phyloP scores from a whole-genome alignment of 2,329 filamentous ascomycete species.

The Ophiocordyceps sinensis region DNA sequence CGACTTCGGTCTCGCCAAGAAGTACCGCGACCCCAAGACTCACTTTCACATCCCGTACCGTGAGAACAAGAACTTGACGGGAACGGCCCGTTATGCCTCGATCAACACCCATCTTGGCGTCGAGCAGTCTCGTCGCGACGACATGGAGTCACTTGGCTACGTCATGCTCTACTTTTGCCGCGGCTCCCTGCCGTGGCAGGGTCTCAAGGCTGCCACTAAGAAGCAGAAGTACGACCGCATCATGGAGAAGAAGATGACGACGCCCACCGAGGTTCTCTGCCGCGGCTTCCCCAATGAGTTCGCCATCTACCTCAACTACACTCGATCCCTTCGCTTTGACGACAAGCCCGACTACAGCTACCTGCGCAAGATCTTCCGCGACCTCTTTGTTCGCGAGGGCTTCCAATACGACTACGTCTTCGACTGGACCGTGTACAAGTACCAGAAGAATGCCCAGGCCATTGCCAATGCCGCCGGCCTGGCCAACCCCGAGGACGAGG shows the following conservation, averaged over 20 bases:
- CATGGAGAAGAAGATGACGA: slow-evolving; percentile 99
- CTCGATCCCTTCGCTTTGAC: slow-evolving; percentile 93
- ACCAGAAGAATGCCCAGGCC: slow-evolving; percentile 97
- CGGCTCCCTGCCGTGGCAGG: slow-evolving; percentile 97
- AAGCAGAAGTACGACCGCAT: slow-evolving; percentile 99
- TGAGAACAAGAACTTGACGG: slow-evolving; percentile 99
- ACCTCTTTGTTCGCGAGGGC: slow-evolving; percentile 94
- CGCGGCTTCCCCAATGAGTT: slow-evolving; percentile 99
- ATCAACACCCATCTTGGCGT: slow-evolving; percentile 99
- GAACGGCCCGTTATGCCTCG: slow-evolving; percentile 93
- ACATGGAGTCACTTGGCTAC: slow-evolving; percentile 98
- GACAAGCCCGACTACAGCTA: slow-evolving; percentile 99
- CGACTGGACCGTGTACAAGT: slow-evolving; percentile 99
- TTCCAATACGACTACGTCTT: slow-evolving; percentile 99
- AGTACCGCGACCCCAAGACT: slow-evolving; percentile 98
- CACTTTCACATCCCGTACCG: slow-evolving; percentile 99
- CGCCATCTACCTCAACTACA: slow-evolving; percentile 99
- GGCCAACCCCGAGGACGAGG: slow-evolving; percentile 55
- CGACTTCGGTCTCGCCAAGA: slow-evolving; percentile 97
- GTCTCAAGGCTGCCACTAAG: slow-evolving; percentile 94
- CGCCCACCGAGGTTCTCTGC: slow-evolving; percentile 94
- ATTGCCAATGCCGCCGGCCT: slow-evolving; percentile 69
- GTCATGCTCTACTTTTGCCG: slow-evolving; percentile 99
- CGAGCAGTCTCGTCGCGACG: slow-evolving; percentile 96
- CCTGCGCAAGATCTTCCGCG: slow-evolving; percentile 99